Conservation (phyloP, 1,284 basidiomycete species). For the Malassezia arunalokei region DNA sequence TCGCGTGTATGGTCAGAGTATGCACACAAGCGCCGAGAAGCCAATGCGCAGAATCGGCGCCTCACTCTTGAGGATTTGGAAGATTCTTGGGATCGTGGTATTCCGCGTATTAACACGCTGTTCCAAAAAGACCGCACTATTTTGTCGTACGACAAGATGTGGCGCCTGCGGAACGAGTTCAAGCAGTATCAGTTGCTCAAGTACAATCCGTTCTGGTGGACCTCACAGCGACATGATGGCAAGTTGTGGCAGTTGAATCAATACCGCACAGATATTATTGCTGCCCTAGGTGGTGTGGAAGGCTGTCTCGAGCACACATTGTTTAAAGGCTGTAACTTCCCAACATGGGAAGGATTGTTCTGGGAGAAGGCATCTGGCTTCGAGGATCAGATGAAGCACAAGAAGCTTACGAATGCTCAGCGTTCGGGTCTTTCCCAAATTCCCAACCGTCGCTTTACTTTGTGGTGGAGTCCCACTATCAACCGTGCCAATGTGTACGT, state of each 20-base stretch:
- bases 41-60: constrained; percentile 89
- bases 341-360: constrained; percentile 53
- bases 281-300: constrained; percentile 94
- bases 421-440: constrained; percentile 94
- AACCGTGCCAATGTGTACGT: constrained; percentile 98
- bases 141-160: constrained; percentile 91
- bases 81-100: constrained; percentile 95
- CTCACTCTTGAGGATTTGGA: constrained; percentile 95
- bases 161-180: constrained; percentile 73
- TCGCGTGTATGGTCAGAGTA: constrained; percentile 99
- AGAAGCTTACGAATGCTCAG: constrained; percentile 74
- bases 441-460: constrained; percentile 97
- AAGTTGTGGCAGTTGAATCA: constrained; percentile 97
- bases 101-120: constrained; percentile 89
- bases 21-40: constrained; percentile 98
- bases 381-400: constrained; percentile 81
- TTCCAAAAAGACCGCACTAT: constrained; percentile 98
- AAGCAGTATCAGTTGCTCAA: constrained; percentile 93
- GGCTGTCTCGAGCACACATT: constrained; percentile 92
- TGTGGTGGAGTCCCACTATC: constrained; percentile 95
- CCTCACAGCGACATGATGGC: constrained; percentile 90
- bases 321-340: constrained; percentile 92
- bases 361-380: constrained; percentile 57
- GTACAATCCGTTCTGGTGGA: constrained; percentile 92
- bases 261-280: constrained; percentile 96